Base-by-base conservation (phyloP, 2,329 filamentous ascomycete species). In the Epichloe sibirici region DNA sequence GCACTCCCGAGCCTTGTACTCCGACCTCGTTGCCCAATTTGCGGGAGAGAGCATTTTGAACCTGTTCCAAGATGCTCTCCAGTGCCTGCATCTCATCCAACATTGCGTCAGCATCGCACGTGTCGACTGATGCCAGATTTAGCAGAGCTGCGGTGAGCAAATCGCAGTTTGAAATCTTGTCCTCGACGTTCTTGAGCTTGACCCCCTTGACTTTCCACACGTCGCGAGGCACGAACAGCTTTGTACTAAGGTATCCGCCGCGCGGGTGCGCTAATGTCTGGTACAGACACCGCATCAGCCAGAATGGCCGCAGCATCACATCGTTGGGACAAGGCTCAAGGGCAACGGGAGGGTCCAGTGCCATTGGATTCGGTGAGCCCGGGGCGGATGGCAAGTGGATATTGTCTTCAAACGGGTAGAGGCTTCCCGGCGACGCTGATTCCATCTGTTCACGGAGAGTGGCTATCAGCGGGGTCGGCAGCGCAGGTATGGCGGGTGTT, bases 21-120 rank as follows among this genome's bases (percentile, higher is more conserved):
- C 93, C 93, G 11, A 98, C 93, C 58, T 98, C 93, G 62, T 77
- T 88, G n/a, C 93, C 91, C 4, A 98, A 78, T 63, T 90, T 95
- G 65, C 94, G 91, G 5, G 80, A 73, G 43, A 97, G 73, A 3
- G 78, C 76, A 0, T 75, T 71, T 66, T 96, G 90, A 0, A 90
- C 87, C 65, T 91, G 86, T 63, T 97, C 91, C 34, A 98, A 76
- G 34, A 96, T 79, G 39, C 76, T 76, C 67, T 98, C 93, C 4
- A 98, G 75, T 2, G 82, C 77, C 65, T 97, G 90, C 85, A 98
- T 93, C 67, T 98, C 93, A 61, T 95, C 90, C 15, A 95, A 75
- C 21, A 97, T 83, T 0, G 90, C 88, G 64, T 96, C 91, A 0
- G 91, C 90, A 65, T 98, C 91, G 56, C 82, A 85, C 0, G 86